Evolutionary conservation across 768 basidiomycete species (phyloP).

Genomic region (Collybiopsis confluens): DNA sequence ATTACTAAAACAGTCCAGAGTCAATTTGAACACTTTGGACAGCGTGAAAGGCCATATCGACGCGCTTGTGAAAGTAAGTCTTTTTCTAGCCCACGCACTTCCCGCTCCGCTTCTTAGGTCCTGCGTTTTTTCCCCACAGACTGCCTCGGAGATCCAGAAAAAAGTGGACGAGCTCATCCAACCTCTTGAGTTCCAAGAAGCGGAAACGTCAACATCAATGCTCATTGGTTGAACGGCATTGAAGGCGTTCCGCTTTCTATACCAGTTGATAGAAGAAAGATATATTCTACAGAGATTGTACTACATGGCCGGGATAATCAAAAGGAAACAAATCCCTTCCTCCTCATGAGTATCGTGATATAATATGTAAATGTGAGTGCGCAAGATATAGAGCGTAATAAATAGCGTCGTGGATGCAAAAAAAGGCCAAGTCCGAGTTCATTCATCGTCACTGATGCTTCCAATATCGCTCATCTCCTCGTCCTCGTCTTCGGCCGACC

Average conservation of each 20-base stretch:
- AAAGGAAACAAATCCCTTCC: background rate
- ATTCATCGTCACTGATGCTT: slow-evolving; percentile 73
- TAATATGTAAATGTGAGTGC: background rate
- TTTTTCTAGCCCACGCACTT: slow-evolving; percentile 4
- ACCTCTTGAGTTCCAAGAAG: slow-evolving; percentile 27
- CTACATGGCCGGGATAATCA: background rate
- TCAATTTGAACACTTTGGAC: slow-evolving; percentile 70
- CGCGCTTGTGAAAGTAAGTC: slow-evolving; percentile 61
- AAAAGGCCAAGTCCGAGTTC: slow-evolving; percentile 10
- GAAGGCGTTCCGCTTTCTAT: too few species aligned
- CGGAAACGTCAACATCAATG: background rate
- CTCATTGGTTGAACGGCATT: background rate
- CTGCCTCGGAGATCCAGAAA: slow-evolving; percentile 69
- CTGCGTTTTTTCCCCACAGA: slow-evolving; percentile 32
- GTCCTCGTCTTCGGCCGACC: slow-evolving; percentile 67
- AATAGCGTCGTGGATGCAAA: background rate
- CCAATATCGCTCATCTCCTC: slow-evolving; percentile 87
- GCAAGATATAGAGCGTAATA: background rate
- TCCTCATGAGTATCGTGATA: background rate
- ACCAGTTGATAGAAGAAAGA: background rate
- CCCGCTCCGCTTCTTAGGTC: slow-evolving; percentile 10
- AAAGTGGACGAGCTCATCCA: slow-evolving; percentile 67
- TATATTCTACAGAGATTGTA: background rate
- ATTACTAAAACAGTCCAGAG: slow-evolving; percentile 73
- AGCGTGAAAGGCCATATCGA: slow-evolving; percentile 78